Conservation (phyloP, 2,329 filamentous ascomycete species). For the Stromatinia cepivora region DNA sequence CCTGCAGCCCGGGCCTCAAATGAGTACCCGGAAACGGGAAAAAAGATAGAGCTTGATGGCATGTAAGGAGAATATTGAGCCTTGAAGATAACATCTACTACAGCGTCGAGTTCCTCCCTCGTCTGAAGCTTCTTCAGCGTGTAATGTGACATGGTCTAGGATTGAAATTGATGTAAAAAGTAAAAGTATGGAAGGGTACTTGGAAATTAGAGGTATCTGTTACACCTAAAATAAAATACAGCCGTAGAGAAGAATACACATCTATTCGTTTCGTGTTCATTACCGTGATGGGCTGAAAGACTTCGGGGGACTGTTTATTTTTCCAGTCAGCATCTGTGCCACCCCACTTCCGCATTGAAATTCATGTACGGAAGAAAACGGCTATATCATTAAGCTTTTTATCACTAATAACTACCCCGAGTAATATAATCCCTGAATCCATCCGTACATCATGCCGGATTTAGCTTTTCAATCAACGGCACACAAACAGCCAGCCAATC, state of each 20-base stretch:
- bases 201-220: too few species aligned
- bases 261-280: background rate
- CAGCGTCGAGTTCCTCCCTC: background rate
- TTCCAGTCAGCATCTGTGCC: background rate
- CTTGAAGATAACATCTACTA: conserved; percentile 1
- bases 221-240: background rate
- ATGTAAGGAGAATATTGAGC: conserved; percentile 12
- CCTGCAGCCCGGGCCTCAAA: background rate
- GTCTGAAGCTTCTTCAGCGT: background rate
- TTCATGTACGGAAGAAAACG: background rate
- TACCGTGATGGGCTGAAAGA: background rate
- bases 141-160: background rate
- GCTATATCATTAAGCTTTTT: background rate
- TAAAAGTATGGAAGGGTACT: background rate
- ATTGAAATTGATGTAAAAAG: background rate
- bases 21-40: background rate
- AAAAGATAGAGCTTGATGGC: background rate
- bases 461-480: background rate
- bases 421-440: background rate
- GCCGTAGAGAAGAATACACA: background rate
- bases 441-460: background rate
- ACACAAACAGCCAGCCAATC: background rate
- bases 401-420: background rate
- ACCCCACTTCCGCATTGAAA: background rate
- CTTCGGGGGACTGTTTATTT: background rate